Base-by-base conservation (phyloP, 768 basidiomycete species). In the Xanthoconium purpureum region DNA sequence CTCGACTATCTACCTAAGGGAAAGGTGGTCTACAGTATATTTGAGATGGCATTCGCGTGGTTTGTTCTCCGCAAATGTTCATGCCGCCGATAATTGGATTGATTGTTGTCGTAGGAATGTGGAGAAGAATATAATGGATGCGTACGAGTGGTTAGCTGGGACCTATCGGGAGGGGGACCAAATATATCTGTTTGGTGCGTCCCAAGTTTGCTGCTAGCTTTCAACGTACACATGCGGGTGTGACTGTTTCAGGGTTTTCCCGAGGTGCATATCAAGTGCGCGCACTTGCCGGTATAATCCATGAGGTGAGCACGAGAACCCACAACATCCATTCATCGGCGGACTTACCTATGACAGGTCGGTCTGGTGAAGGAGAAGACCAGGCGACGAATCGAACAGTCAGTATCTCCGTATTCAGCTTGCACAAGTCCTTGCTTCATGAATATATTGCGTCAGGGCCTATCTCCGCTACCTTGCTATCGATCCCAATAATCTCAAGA, bases 221-320 rank as follows among this genome's bases (percentile, higher is more conserved):
- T 36, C 17, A 46, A 2, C 24, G 24, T 24, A 39, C n/a, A 6
- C 28, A 12, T 24, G 24, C 4, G 24, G 24, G 4, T 32, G 32
- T 37, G n/a, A 28, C 29, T 0, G 2, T 51, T 37, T 1, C 38
- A 77, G 76, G 76, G 2, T 78, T 77, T 45, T 77, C 76, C 33
- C 71, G 77, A 13, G 76, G 76, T 0, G 76, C 75, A 6, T 77
- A 75, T 56, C 75, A 77, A 68, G 74, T 68, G 1, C 73, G 76
- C 4, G 61, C 57, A 0, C 52, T 78, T 6, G 73, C 76, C 1
- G 70, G 61, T 6, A 73, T 77, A 72, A 76, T 77, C 3, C 50
- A 73, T 2, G 68, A 61, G 50, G 76, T 71, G n/a, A 37, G 35
- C 9, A 15, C 5, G 1, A 6, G 5, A 24, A 4, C 24, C 24